Evolutionary conservation across 345 rosid species (phyloP).

Genomic region (Pistacia vera): DNA sequence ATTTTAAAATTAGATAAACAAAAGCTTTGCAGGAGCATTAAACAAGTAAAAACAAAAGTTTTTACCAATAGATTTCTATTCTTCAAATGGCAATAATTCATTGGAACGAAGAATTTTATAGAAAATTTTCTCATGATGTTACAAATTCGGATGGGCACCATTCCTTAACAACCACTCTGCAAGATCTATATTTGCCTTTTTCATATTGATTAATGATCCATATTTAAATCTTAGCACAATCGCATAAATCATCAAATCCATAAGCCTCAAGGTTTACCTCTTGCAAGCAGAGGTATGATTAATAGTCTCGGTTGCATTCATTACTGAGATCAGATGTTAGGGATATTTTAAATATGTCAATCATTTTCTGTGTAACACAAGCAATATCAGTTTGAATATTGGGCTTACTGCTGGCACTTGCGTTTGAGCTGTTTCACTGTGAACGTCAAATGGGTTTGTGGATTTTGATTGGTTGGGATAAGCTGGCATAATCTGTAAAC

Average conservation of each 20-base stretch:
- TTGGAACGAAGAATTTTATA: no score
- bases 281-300: background rate
- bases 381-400: conserved; percentile 7
- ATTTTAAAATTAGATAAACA: background rate
- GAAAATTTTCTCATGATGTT: no score
- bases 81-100: no score
- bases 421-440: conserved; percentile 33
- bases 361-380: background rate
- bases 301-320: background rate
- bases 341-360: background rate
- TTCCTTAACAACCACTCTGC: background rate
- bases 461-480: conserved; percentile 40
- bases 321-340: no score
- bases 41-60: no score
- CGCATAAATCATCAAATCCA: background rate
- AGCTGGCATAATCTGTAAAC: conserved; percentile 45
- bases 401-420: conserved; percentile 45
- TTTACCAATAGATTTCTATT: no score
- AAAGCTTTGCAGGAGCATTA: no score
- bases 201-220: background rate
- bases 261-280: background rate
- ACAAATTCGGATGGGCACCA: background rate
- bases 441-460: conserved; percentile 70
- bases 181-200: background rate
- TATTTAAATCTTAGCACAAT: background rate